Evolutionary conservation across 139 green algal species (phyloP).

Genomic region (Coelastrella sp.): DNA sequence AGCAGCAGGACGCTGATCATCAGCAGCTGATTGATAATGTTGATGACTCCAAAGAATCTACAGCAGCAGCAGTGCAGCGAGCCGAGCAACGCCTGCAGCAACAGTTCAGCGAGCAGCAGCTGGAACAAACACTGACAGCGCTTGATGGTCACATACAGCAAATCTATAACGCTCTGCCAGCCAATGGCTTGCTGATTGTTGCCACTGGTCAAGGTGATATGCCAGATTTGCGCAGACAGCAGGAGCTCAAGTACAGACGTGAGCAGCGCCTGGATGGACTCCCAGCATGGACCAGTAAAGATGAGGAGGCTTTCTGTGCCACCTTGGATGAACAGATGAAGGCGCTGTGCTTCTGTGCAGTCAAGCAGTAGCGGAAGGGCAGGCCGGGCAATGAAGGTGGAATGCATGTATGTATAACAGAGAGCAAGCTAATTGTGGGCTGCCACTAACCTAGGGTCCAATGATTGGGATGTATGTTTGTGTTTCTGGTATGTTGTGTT

Average conservation of each 20-base stretch:
- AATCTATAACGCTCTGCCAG: slow-evolving; percentile 60
- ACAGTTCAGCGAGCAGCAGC: background rate
- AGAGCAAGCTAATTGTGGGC: too few relatives aligned
- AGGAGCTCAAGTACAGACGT: slow-evolving; percentile 67
- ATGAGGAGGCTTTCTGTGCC: slow-evolving; percentile 56
- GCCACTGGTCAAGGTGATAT: slow-evolving; percentile 75
- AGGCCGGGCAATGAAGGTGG: too few relatives aligned
- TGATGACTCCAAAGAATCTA: background rate
- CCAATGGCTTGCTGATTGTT: slow-evolving; percentile 73
- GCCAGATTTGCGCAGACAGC: slow-evolving; percentile 51
- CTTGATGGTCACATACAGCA: slow-evolving; percentile 58
- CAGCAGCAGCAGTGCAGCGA: background rate
- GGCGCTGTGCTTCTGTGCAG: slow-evolving; percentile 60
- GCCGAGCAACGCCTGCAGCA: slow-evolving; percentile 33
- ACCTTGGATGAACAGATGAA: slow-evolving; percentile 36
- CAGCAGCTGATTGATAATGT: background rate
- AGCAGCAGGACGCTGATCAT: background rate
- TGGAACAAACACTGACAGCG: slow-evolving; percentile 43
- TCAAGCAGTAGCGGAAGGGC: too few relatives aligned
- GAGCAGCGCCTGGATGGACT: slow-evolving; percentile 54
- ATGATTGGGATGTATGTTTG: too few relatives aligned
- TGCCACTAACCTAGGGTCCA: too few relatives aligned
- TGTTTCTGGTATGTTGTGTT: too few relatives aligned
- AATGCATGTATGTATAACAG: too few relatives aligned
- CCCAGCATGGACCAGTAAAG: slow-evolving; percentile 58